phyloP scores from a whole-genome alignment of 1,139 yeast genomes.

The Pichia sp. region DNA sequence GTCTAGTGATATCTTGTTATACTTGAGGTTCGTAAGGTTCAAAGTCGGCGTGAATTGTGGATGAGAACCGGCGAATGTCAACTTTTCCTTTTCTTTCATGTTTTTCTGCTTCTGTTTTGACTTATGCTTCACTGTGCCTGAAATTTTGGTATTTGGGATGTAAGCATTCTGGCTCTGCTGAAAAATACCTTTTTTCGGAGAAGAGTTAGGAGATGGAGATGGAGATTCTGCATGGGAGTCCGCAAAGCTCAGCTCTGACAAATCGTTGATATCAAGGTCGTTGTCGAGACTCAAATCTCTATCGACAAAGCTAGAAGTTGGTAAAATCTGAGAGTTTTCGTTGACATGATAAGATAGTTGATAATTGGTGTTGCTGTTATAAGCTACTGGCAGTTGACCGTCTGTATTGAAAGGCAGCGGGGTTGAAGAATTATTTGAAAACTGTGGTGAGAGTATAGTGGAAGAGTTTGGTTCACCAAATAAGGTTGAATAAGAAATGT shows the following conservation, averaged over 20 bases:
- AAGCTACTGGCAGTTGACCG: not conserved
- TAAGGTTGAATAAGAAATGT: slow-evolving; percentile 6
- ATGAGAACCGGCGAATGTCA: not conserved
- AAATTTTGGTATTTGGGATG: not conserved
- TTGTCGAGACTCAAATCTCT: not conserved
- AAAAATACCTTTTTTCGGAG: not conserved
- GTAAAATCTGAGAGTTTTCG: not conserved
- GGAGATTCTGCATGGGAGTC: slow-evolving; percentile 2
- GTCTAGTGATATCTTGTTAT: not conserved
- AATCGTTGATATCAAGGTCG: not conserved
- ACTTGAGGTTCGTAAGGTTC: not conserved
- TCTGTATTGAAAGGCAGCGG: slow-evolving; percentile 4
- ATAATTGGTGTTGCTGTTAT: slow-evolving; percentile 1
- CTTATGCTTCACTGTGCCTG: not conserved
- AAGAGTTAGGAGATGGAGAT: slow-evolving; percentile 11
- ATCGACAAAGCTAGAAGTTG: slow-evolving; percentile 12
- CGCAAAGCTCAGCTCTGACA: slow-evolving; percentile 3
- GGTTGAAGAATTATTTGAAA: slow-evolving; percentile 8
- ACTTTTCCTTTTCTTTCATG: not conserved
- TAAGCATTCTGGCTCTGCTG: not conserved
- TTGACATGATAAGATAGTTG: slow-evolving; percentile 1
- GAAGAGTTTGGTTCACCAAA: slow-evolving; percentile 3
- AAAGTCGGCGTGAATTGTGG: slow-evolving; percentile 1
- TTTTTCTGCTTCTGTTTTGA: not conserved
- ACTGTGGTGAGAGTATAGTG: slow-evolving; percentile 1